A percentile compares a stretch with the other conserved stretches of the same genome.
Evolutionary conservation across 371 early-diverging fungal genomes (phyloP).

Genomic region (Syncephalastrum monosporum): DNA sequence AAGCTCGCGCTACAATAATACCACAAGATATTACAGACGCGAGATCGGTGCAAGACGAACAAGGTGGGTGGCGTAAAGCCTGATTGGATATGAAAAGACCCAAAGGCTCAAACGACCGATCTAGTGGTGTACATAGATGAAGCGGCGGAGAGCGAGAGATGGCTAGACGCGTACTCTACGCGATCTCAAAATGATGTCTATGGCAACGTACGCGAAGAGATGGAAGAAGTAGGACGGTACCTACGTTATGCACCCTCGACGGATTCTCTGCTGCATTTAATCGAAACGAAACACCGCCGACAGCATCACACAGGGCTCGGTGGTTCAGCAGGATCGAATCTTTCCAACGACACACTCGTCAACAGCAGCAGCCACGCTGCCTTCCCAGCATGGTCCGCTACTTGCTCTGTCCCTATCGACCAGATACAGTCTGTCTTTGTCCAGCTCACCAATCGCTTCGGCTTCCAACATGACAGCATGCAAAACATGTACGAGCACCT

Average conservation of each 20-base stretch:
- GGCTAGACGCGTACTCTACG: background rate
- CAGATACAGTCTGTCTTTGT: constrained; percentile 13
- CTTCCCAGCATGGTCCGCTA: background rate
- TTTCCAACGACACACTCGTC: constrained; percentile 16
- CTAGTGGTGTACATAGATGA: no score
- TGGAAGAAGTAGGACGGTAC: constrained; percentile 65
- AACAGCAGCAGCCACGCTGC: background rate
- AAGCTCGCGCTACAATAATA: no score
- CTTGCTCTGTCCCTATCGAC: background rate
- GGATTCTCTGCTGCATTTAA: constrained; percentile 65
- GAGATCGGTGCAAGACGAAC: no score
- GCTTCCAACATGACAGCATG: constrained; percentile 82
- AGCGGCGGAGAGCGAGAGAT: no score
- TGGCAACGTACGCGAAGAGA: constrained; percentile 50
- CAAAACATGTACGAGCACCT: constrained; percentile 76
- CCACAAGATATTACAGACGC: no score
- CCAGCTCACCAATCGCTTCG: constrained; percentile 39
- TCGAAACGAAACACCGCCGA: constrained; percentile 58
- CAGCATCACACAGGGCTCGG: background rate
- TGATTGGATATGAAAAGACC: no score
- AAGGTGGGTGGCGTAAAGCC: no score
- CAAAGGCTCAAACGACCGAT: no score
- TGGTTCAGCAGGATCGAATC: background rate
- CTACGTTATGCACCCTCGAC: constrained; percentile 73
- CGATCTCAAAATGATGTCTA: constrained; percentile 62